A percentile compares a stretch with the other conserved stretches of the same genome.
These are phyloP conservation scores for Saccharomycopsis synnaedendra DNA, from an alignment of 805 yeast genomes.

Conservation along the genomic window DNA sequence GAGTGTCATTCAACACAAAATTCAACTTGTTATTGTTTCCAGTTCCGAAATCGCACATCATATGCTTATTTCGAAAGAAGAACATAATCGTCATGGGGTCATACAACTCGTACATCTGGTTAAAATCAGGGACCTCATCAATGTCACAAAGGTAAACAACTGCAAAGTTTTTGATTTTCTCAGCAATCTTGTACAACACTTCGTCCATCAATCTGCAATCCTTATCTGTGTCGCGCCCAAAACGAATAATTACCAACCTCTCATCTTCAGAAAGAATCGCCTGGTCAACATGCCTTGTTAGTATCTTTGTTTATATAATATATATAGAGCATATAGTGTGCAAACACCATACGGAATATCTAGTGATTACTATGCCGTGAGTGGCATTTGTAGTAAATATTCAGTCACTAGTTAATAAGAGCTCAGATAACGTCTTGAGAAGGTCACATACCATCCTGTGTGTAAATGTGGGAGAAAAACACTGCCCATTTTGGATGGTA, in stretches of 20 bases:
- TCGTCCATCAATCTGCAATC: slow-evolving; percentile 92
- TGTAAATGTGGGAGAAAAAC: neutral
- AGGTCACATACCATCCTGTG: neutral
- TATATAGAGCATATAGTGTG: too few species aligned
- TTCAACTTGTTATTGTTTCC: slow-evolving; percentile 94
- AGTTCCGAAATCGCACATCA: slow-evolving; percentile 98
- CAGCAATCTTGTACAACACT: slow-evolving; percentile 64
- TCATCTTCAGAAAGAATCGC: slow-evolving; percentile 92
- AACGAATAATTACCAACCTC: slow-evolving; percentile 75
- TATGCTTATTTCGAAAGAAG: slow-evolving; percentile 84
- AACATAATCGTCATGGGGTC: slow-evolving; percentile 93
- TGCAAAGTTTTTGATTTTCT: slow-evolving; percentile 78
- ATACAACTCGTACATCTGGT: slow-evolving; percentile 75
- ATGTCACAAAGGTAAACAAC: slow-evolving; percentile 74
- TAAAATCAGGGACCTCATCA: slow-evolving; percentile 83
- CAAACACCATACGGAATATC: too few species aligned
- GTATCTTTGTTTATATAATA: neutral
- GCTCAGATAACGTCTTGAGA: too few species aligned
- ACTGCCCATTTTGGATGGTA: neutral
- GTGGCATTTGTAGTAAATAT: too few species aligned
- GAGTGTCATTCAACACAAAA: slow-evolving; percentile 65
- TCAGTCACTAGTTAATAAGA: too few species aligned
- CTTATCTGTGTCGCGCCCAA: slow-evolving; percentile 68
- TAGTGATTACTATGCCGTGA: too few species aligned
- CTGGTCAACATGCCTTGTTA: slow-evolving; percentile 83